These are phyloP conservation scores for Penicillium desertorum DNA, from an alignment of 495 filamentous ascomycete species.

Conservation along the genomic window DNA sequence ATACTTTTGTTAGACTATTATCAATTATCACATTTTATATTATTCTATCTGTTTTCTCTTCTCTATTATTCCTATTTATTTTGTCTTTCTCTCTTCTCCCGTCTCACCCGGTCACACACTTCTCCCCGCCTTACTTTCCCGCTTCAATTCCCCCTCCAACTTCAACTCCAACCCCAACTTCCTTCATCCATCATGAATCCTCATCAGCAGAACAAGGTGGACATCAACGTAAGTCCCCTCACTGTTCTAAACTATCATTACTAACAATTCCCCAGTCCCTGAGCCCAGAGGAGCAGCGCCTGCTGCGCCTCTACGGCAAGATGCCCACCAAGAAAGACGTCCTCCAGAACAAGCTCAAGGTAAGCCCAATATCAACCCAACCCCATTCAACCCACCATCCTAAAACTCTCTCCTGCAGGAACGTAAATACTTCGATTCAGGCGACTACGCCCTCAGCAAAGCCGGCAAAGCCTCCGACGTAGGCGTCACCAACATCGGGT, in stretches of 20 bases:
- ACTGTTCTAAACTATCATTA: constrained; percentile 11
- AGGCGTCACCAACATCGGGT: constrained; percentile 89
- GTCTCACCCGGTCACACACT: neutral
- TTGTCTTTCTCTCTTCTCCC: neutral
- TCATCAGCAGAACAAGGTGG: constrained; percentile 94
- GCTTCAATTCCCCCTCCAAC: neutral
- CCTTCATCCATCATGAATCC: constrained; percentile 73
- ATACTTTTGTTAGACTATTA: too few species aligned
- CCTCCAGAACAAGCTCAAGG: constrained; percentile 94
- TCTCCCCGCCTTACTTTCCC: neutral
- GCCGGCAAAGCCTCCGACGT: constrained; percentile 94
- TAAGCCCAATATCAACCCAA: constrained; percentile 26
- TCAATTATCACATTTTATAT: too few species aligned
- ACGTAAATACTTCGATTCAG: constrained; percentile 98
- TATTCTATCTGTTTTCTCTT: too few species aligned
- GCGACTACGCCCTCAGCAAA: constrained; percentile 97
- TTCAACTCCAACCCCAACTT: neutral
- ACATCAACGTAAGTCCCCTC: constrained; percentile 73
- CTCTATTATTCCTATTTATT: too few species aligned
- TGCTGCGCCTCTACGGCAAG: constrained; percentile 96
- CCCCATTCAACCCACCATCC: neutral
- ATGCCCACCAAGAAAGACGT: constrained; percentile 93
- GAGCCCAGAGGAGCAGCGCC: constrained; percentile 87
- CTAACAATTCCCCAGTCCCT: constrained; percentile 60
- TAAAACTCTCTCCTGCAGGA: constrained; percentile 52